Evolutionary conservation across 768 basidiomycete species (phyloP).

Genomic region (Crassisporium funariophilum): DNA sequence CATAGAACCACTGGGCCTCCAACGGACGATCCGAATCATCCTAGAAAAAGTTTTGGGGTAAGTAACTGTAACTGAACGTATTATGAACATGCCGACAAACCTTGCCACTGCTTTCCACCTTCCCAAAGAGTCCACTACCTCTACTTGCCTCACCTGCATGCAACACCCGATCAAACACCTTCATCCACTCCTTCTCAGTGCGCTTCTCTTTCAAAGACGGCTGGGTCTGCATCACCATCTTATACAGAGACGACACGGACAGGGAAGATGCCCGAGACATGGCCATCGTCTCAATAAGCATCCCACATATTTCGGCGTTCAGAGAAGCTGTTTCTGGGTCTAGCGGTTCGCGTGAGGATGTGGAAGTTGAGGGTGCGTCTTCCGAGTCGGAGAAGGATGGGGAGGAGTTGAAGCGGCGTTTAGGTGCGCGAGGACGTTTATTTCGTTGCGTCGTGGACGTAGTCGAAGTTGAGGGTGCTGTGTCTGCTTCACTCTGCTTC

Average conservation of each 20-base stretch:
- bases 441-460: slow-evolving; percentile 1
- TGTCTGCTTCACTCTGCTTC: slow-evolving; percentile 17
- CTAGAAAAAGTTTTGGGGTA: slow-evolving; percentile 28
- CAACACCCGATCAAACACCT: slow-evolving; percentile 52
- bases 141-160: slow-evolving; percentile 41
- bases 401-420: no score
- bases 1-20: slow-evolving; percentile 76
- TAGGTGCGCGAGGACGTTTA: background rate
- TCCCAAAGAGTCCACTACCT: slow-evolving; percentile 67
- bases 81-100: slow-evolving; percentile 16
- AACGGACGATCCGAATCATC: slow-evolving; percentile 51
- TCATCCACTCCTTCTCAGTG: slow-evolving; percentile 49
- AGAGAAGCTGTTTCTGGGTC: slow-evolving; percentile 24
- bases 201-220: slow-evolving; percentile 49
- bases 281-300: slow-evolving; percentile 72
- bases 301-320: slow-evolving; percentile 55
- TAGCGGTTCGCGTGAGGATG: background rate
- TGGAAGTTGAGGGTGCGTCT: background rate
- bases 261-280: slow-evolving; percentile 72
- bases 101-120: slow-evolving; percentile 67
- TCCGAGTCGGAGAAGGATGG: no score
- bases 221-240: slow-evolving; percentile 51
- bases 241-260: slow-evolving; percentile 54
- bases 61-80: slow-evolving; percentile 1
- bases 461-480: background rate